These are phyloP conservation scores for Aphanomyces cochlioides DNA, from an alignment of 352 stramenopile genomes.

Conservation along the genomic window DNA sequence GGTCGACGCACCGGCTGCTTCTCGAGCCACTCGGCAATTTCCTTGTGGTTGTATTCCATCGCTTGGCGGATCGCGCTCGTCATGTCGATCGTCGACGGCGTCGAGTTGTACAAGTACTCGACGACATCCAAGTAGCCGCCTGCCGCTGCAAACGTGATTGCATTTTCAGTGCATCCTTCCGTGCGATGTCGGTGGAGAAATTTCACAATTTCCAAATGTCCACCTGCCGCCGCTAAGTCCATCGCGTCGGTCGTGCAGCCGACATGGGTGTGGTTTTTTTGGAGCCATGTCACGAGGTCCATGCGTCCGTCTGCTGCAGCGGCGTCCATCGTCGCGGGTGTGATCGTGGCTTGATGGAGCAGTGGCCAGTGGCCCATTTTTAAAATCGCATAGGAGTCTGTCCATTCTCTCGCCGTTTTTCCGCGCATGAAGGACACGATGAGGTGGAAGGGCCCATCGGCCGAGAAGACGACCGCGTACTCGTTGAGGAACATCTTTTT, in stretches of 20 bases:
- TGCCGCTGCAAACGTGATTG: conserved; percentile 37
- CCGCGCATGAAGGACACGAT: conserved; percentile 13
- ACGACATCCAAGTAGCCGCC: conserved; percentile 36
- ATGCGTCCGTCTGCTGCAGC: conserved; percentile 35
- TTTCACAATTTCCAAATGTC: conserved; percentile 42
- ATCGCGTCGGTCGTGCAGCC: conserved; percentile 41
- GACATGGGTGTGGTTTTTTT: not conserved
- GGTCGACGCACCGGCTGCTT: not conserved
- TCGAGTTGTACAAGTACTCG: conserved; percentile 9
- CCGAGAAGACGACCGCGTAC: too few species aligned
- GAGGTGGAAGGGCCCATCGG: not conserved
- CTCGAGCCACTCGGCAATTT: not conserved
- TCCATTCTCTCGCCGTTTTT: not conserved
- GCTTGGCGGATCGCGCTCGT: not conserved
- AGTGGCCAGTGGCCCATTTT: not conserved
- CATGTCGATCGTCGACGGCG: not conserved
- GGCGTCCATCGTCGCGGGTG: conserved; percentile 24
- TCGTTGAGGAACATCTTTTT: too few species aligned
- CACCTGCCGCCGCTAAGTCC: conserved; percentile 37
- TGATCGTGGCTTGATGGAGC: not conserved
- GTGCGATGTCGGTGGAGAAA: conserved; percentile 37
- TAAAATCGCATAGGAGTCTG: not conserved
- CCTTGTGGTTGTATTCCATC: not conserved
- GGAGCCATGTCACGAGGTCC: conserved; percentile 27
- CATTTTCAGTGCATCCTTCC: conserved; percentile 33